Conservation (phyloP, 208 protist species). For the Porcisia deanei region DNA sequence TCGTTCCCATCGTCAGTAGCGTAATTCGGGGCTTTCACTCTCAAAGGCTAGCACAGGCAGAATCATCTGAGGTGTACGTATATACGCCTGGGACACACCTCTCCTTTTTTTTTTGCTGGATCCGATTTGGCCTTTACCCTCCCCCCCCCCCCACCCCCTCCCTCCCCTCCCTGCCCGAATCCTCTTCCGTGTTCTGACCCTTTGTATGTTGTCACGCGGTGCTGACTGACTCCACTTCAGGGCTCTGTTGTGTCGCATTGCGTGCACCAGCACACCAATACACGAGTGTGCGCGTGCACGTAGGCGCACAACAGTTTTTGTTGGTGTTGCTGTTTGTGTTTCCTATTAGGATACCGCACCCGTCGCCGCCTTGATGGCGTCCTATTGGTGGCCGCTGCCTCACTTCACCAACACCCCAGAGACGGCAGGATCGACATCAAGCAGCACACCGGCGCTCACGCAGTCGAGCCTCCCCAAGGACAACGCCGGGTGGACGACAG, state of each 20-base stretch:
- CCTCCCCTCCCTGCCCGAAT: background rate
- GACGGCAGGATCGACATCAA: background rate
- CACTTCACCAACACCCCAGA: background rate
- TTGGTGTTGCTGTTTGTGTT: background rate
- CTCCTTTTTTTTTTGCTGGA: no score
- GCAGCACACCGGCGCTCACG: background rate
- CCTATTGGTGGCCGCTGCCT: conserved; percentile 32
- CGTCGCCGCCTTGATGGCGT: conserved; percentile 15
- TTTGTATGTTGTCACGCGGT: background rate
- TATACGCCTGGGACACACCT: no score
- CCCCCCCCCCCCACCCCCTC: background rate
- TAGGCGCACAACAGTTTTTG: background rate
- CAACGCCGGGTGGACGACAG: background rate
- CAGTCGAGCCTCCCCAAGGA: background rate
- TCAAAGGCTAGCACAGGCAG: no score
- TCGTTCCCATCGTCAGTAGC: no score
- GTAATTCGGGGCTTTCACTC: no score
- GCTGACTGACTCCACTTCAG: background rate
- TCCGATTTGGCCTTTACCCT: no score
- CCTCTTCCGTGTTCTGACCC: background rate
- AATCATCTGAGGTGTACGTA: no score
- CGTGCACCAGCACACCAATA: background rate
- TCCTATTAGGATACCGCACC: background rate
- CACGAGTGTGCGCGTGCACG: background rate
- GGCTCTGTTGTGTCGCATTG: background rate